phyloP scores from a whole-genome alignment of 371 early-diverging fungal genomes.

The Lichtheimia ramosa region DNA sequence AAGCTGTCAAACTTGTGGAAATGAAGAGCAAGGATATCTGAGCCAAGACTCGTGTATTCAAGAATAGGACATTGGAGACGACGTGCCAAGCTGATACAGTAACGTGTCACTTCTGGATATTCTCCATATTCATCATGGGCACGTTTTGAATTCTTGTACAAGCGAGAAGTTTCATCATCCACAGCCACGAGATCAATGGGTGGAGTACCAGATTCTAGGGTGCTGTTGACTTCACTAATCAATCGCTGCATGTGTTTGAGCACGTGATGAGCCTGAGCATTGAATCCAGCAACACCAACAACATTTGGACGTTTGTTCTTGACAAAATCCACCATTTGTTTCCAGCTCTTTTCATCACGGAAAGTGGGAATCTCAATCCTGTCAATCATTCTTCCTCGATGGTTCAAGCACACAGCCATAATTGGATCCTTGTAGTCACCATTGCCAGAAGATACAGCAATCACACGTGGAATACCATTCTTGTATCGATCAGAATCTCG shows the following conservation, averaged over 20 bases:
- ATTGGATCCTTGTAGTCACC: slow-evolving; percentile 71
- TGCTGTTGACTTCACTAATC: slow-evolving; percentile 54
- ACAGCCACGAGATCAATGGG: slow-evolving; percentile 55
- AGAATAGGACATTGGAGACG: slow-evolving; percentile 82
- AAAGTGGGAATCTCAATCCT: slow-evolving; percentile 62
- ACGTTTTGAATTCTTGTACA: slow-evolving; percentile 77
- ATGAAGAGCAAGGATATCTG: slow-evolving; percentile 65
- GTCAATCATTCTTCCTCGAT: slow-evolving; percentile 74
- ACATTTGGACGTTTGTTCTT: slow-evolving; percentile 71
- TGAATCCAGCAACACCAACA: slow-evolving; percentile 83
- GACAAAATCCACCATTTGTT: slow-evolving; percentile 62
- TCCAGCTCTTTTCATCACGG: slow-evolving; percentile 57
- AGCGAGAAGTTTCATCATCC: slow-evolving; percentile 86
- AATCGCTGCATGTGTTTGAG: slow-evolving; percentile 66
- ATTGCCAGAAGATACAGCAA: slow-evolving; percentile 84
- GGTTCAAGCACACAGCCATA: slow-evolving; percentile 75
- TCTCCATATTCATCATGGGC: slow-evolving; percentile 76
- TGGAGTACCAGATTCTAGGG: slow-evolving; percentile 18
- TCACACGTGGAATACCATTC: slow-evolving; percentile 71
- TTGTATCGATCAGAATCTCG: slow-evolving; percentile 43
- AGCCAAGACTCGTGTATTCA: slow-evolving; percentile 84
- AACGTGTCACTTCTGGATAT: slow-evolving; percentile 71
- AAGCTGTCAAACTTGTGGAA: slow-evolving; percentile 80
- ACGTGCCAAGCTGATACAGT: slow-evolving; percentile 88
- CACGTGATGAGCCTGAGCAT: slow-evolving; percentile 69